Base-by-base conservation (phyloP, 1,139 yeast genomes). In the Scheffersomyces titani region DNA sequence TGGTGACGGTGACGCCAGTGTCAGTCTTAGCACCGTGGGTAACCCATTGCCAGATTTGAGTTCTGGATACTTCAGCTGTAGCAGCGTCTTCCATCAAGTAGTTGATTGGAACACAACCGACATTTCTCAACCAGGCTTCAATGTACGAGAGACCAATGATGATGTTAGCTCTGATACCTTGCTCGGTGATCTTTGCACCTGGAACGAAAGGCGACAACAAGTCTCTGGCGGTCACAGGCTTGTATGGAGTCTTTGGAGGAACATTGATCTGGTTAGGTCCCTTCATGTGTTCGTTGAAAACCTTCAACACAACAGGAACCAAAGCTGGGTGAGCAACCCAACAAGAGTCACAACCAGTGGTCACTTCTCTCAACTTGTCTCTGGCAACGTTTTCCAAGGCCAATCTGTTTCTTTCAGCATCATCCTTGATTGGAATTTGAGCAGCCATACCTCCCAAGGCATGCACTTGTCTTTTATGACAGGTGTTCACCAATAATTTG, bases 61-160 rank as follows among this genome's bases (percentile, higher is more conserved):
- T 84, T 72, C 96, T 86, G 44, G 93, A 88, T 48, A 89, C 94
- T 73, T 89, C 96, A 55, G 94, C 94, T 57, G 94, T 89, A 52
- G 94, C 94, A 55, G 94, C 94, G 68, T 89, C 94, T 76, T 89
- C 96, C 96, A 89, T 89, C 75, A 89, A 80, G 72, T 83, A 87
- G 79, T 89, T 88, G 74, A 89, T 88, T 65, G 96, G 93, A 59
- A 89, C 92, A 77, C 92, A 87, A 22, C 94, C 94, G 63, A 85
- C 75, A 58, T 90, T 89, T 66, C 92, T 82, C 68, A 89, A 83
- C 94, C 94, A 89, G 49, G 93, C 93, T 77, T 88, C 94, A 76
- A 88, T 87, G 75, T 89, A 89, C 40, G 88, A 84, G 61, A 89
- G 81, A 56, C 94, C 94, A 75, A 88, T 88, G 69, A 81, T 80